These are phyloP conservation scores for Trametes cubensis DNA, from an alignment of 768 basidiomycete species.

Conservation along the genomic window DNA sequence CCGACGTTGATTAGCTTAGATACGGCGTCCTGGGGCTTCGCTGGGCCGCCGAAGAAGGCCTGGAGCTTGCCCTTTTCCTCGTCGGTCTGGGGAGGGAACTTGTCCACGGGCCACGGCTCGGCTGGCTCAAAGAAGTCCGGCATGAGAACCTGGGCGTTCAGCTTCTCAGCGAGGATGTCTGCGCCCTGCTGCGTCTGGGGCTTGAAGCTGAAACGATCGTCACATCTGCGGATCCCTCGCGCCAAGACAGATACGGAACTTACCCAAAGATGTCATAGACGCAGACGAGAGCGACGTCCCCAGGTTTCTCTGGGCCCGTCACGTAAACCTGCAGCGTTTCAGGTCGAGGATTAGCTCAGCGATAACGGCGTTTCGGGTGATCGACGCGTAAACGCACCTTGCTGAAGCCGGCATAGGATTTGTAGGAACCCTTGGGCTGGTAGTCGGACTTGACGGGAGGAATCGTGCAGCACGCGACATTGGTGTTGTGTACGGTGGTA, in stretches of 20 bases:
- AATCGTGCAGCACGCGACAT: slow-evolving; percentile 53
- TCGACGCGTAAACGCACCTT: slow-evolving; percentile 30
- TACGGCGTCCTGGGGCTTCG: slow-evolving; percentile 44
- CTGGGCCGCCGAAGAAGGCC: slow-evolving; percentile 59
- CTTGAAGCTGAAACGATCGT: slow-evolving; percentile 44
- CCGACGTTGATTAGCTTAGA: slow-evolving; percentile 47
- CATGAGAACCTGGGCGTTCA: slow-evolving; percentile 62
- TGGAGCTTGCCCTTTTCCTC: slow-evolving; percentile 55
- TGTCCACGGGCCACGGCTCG: slow-evolving; percentile 48
- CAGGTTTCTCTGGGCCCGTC: slow-evolving; percentile 47
- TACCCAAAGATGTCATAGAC: slow-evolving; percentile 70
- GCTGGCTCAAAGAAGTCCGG: slow-evolving; percentile 67
- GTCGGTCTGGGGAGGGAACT: slow-evolving; percentile 58
- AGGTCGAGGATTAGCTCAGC: neutral
- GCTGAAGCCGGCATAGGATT: slow-evolving; percentile 50
- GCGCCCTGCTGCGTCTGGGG: slow-evolving; percentile 68
- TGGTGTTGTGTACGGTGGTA: slow-evolving; percentile 42
- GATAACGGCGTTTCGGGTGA: neutral
- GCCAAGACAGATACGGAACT: slow-evolving; percentile 5
- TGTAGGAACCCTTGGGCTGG: slow-evolving; percentile 51
- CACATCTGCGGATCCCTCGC: neutral
- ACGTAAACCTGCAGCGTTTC: slow-evolving; percentile 43
- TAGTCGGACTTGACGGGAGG: slow-evolving; percentile 58
- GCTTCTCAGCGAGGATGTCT: slow-evolving; percentile 57
- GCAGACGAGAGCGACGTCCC: slow-evolving; percentile 55